Conservation (phyloP, 257 asterid genomes). For the Thymus mandschuricus region DNA sequence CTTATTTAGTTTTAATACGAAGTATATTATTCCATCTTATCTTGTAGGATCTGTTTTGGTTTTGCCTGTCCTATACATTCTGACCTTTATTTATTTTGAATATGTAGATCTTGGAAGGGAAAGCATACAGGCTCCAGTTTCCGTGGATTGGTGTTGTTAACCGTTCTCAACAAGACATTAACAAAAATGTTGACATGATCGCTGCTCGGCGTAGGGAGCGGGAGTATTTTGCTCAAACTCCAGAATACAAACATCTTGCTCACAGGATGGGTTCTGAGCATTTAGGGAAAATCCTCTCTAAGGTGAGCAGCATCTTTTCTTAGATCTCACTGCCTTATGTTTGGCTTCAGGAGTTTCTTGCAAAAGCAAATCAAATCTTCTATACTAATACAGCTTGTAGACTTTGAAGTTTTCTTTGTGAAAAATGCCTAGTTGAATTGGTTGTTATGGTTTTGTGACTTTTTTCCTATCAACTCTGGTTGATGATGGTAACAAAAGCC, state of each 20-base stretch:
- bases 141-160: constrained; percentile 99
- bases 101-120: constrained; percentile 90
- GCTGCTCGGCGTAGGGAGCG: constrained; percentile 95
- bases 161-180: constrained; percentile 95
- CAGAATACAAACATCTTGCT: constrained; percentile 89
- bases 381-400: neutral
- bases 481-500: neutral
- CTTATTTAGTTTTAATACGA: constrained; percentile 6
- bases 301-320: constrained; percentile 50
- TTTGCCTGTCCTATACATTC: constrained; percentile 8
- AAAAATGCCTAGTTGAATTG: neutral
- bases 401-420: neutral
- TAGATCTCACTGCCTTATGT: neutral
- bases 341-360: constrained; percentile 15
- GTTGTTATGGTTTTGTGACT: neutral
- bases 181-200: constrained; percentile 94
- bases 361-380: constrained; percentile 15
- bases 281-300: constrained; percentile 93
- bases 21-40: neutral
- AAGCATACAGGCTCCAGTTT: constrained; percentile 82
- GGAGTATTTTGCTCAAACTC: constrained; percentile 90
- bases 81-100: constrained; percentile 27
- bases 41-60: constrained; percentile 14
- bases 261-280: constrained; percentile 95
- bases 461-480: neutral